phyloP scores from a whole-genome alignment of 176 grass and related monocot species.

The Juncus inflexus region DNA sequence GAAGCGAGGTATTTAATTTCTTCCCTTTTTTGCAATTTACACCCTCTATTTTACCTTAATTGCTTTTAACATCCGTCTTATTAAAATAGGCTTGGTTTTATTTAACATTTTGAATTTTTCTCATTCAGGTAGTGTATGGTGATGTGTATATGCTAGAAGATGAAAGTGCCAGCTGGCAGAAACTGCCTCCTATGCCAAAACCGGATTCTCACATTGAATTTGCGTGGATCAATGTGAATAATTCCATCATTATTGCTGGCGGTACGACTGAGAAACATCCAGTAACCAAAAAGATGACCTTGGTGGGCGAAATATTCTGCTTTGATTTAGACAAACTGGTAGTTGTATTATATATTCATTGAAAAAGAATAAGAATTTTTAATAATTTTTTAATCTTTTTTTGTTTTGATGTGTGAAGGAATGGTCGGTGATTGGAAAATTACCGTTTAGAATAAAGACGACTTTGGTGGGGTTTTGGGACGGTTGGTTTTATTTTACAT shows the following conservation, averaged over 20 bases:
- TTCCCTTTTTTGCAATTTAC: neutral
- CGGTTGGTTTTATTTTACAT: slow-evolving; percentile 92
- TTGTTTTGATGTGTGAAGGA: slow-evolving; percentile 48
- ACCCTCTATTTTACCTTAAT: neutral
- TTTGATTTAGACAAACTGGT: slow-evolving; percentile 81
- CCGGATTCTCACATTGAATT: slow-evolving; percentile 96
- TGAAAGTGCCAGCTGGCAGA: slow-evolving; percentile 64
- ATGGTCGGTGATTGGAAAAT: slow-evolving; percentile 72
- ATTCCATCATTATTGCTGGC: slow-evolving; percentile 79
- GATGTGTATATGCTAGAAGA: slow-evolving; percentile 94
- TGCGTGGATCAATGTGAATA: slow-evolving; percentile 86
- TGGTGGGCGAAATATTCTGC: slow-evolving; percentile 90
- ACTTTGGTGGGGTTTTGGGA: slow-evolving; percentile 90
- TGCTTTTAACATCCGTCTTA: too few relatives aligned
- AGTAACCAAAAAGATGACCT: slow-evolving; percentile 72
- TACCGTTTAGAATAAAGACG: slow-evolving; percentile 97
- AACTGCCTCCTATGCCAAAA: slow-evolving; percentile 82
- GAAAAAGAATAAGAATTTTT: neutral
- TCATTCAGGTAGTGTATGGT: slow-evolving; percentile 73
- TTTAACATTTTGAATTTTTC: neutral
- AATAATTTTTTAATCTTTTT: slow-evolving; percentile 1
- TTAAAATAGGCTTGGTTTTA: too few relatives aligned
- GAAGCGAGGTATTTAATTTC: slow-evolving; percentile 65
- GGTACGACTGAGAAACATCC: slow-evolving; percentile 93
- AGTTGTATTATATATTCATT: slow-evolving; percentile 5